Evolutionary conservation across 2,329 filamentous ascomycete species (phyloP).

Genomic region (Talaromyces sp.): DNA sequence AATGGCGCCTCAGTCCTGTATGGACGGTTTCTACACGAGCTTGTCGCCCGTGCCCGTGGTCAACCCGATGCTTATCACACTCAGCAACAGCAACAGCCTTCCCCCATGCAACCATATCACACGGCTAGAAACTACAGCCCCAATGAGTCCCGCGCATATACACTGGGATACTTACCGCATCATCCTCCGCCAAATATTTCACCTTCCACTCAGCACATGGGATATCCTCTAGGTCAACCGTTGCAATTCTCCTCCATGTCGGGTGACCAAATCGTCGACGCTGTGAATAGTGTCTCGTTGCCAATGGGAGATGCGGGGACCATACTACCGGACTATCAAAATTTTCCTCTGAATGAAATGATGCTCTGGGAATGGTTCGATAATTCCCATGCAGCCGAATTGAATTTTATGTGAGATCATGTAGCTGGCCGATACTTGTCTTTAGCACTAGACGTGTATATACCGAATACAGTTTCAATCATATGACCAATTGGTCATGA

Average conservation of each 20-base stretch:
- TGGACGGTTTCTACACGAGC: slow-evolving; percentile 53
- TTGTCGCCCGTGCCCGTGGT: slow-evolving; percentile 36
- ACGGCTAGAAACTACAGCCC: neutral
- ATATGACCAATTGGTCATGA: neutral
- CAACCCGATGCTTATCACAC: neutral
- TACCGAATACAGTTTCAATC: neutral
- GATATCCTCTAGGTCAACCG: slow-evolving; percentile 47
- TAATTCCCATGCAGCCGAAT: slow-evolving; percentile 32
- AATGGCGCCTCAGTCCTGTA: slow-evolving; percentile 64
- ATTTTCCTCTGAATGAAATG: slow-evolving; percentile 57
- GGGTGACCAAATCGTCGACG: slow-evolving; percentile 64
- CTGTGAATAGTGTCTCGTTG: slow-evolving; percentile 61
- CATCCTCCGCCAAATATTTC: slow-evolving; percentile 21
- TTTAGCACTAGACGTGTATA: neutral
- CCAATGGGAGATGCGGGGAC: slow-evolving; percentile 49
- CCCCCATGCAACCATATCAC: neutral
- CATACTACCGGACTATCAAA: slow-evolving; percentile 47
- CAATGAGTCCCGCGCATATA: neutral
- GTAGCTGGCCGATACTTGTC: neutral
- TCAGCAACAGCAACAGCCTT: slow-evolving; percentile 11
- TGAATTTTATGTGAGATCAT: slow-evolving; percentile 24
- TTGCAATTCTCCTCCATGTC: slow-evolving; percentile 67
- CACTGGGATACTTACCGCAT: neutral
- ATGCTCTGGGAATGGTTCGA: slow-evolving; percentile 58
- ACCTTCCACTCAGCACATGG: slow-evolving; percentile 27